Conservation (phyloP, 1,139 yeast species). For the Hemisphaericaspora subhashii region DNA sequence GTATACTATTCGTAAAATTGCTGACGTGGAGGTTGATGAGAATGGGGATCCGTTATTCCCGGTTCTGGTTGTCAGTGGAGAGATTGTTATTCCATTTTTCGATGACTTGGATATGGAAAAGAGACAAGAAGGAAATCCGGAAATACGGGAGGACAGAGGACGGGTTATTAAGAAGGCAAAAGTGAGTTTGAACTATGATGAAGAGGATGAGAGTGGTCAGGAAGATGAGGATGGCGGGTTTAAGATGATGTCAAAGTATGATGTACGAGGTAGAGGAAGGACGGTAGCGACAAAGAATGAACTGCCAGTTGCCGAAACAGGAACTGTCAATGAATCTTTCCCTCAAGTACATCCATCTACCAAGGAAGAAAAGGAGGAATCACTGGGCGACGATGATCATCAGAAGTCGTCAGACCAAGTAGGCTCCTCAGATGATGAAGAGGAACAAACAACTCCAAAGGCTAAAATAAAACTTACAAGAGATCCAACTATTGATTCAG, state of each 20-base stretch:
- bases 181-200: constrained; percentile 24
- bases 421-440: constrained; percentile 10
- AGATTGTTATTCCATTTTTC: constrained; percentile 51
- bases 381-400: too few relatives aligned
- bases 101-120: constrained; percentile 33
- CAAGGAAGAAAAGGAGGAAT: too few relatives aligned
- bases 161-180: constrained; percentile 22
- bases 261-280: constrained; percentile 24
- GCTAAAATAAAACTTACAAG: constrained; percentile 9
- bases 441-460: constrained; percentile 7
- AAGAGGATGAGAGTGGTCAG: constrained; percentile 31
- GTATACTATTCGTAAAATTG: constrained; percentile 52
- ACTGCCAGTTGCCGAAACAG: constrained; percentile 8
- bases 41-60: constrained; percentile 54
- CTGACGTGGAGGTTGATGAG: constrained; percentile 48
- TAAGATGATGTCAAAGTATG: constrained; percentile 54
- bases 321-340: constrained; percentile 9
- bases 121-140: constrained; percentile 12
- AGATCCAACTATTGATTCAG: constrained; percentile 28
- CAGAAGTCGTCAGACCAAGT: too few relatives aligned
- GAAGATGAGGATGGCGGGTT: constrained; percentile 32
- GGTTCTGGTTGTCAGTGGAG: constrained; percentile 38
- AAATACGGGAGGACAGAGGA: constrained; percentile 16
- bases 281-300: constrained; percentile 4
- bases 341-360: too few relatives aligned